Base-by-base conservation (phyloP, 2,329 filamentous ascomycete genomes). In the Fusarium heterosporum region DNA sequence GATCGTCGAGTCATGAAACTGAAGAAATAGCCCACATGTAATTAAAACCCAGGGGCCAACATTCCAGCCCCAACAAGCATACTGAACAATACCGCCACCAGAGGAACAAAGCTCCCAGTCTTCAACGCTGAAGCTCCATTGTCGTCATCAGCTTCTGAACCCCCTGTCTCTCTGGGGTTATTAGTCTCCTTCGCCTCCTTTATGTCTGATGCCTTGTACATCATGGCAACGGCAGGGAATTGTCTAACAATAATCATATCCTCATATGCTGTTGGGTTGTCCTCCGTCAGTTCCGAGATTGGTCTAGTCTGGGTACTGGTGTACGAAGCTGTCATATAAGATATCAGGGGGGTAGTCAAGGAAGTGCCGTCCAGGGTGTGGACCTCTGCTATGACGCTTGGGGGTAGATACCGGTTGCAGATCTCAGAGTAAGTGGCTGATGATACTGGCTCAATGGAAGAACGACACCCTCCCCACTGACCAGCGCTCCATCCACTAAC, bases 401-500 rank as follows among this genome's bases (percentile, higher is more conserved):
- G 1, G 1, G 58, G 53, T 6, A 34, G 3, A 4, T 2, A 2
- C 1, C 7, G 22, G 10, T 2, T 3, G 43, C 41, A 49, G 1
- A 16, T 17, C 7, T 17, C 17, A 4, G 50, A 29, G 2, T 61
- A 52, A 22, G 47, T 39, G 12, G 45, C 52, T 1, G 58, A 53
- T 1, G 29, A n/a, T 0, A 58, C 22, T 12, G 60, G 49, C 1
- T 56, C 51, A 9, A 69, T 22, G 2, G 57, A 58, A 4, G 65
- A 66, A 2, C 39, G 22, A 28, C 71, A 73, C 5, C 22, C 14
- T 8, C 58, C 61, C 5, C 30, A 22, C 2, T 10, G 25, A 13
- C 51, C 39, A n/a, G 45, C 68, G 2, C 12, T 32, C 51, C 60
- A 72, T 12, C 61, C 69, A n/a, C 71, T 72, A 9, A 8, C 6